Percentiles rank a stretch among this genome's conserved stretches.
These are phyloP conservation scores for Cladosporium sp. DNA, from an alignment of 2,329 filamentous ascomycete genomes.

Conservation along the genomic window DNA sequence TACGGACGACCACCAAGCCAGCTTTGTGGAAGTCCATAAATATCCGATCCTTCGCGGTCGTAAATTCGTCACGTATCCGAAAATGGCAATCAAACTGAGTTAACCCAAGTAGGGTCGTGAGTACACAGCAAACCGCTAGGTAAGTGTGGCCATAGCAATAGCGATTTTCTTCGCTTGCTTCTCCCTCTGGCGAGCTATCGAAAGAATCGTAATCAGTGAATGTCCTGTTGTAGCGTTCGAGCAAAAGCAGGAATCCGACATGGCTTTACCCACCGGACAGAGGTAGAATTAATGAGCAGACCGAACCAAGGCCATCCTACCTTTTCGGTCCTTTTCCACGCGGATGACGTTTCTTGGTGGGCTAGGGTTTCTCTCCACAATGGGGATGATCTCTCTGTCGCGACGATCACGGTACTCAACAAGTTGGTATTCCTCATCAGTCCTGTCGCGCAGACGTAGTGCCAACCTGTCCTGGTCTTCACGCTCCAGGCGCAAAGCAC, in stretches of 20 bases:
- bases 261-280: conserved; percentile 17
- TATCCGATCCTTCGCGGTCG: not conserved
- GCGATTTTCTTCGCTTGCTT: conserved; percentile 23
- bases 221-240: not conserved
- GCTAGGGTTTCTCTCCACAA: conserved; percentile 46
- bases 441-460: conserved; percentile 46
- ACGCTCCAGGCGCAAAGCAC: conserved; percentile 60
- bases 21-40: not conserved
- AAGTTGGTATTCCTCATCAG: conserved; percentile 52
- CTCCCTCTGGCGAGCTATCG: conserved; percentile 9
- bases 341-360: conserved; percentile 60
- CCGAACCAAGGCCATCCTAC: conserved; percentile 88
- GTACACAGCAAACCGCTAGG: conserved; percentile 4
- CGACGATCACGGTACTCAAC: conserved; percentile 56
- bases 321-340: conserved; percentile 89
- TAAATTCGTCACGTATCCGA: not conserved
- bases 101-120: not conserved
- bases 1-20: not conserved
- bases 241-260: conserved; percentile 15
- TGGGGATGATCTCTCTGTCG: conserved; percentile 63
- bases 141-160: conserved; percentile 23
- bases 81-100: not conserved
- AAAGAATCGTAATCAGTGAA: not conserved
- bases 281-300: conserved; percentile 61
- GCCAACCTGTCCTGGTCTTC: conserved; percentile 42